Evolutionary conservation across 306 rosid genomes (phyloP), one percentile per base, ranked within the genome.

Genomic region (Trichosanthes cucumerina): DNA sequence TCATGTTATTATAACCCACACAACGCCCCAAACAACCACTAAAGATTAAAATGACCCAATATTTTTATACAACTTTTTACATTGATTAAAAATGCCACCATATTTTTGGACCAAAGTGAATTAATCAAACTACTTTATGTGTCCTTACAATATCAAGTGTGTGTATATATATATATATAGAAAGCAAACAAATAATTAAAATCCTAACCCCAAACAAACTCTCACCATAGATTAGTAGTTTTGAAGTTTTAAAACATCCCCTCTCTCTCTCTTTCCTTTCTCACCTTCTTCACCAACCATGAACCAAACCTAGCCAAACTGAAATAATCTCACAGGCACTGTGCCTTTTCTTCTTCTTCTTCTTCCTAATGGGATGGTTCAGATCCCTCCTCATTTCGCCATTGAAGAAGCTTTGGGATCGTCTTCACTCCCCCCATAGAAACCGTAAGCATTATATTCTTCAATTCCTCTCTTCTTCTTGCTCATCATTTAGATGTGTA

Each of bases 341-440:
- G 9, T 26, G 13, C 7, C 18, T 24, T 59, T 58, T 7, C 81
- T 10, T 79, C 68, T 41, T 80, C 1, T 62, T 36, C 38, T 13
- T 72, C 73, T 46, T 56, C 79, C 78, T 72, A 80, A 91, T 89
- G 93, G 96, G 88, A 31, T 84, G 92, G 91, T 76, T 91, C 78
- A 82, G 24, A 38, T 88, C 91, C 78, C 75, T 91, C 82, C 76
- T 88, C 79, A 3, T 71, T 46, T 84, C 83, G 72, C 93, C 93
- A 1, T 21, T 91, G 86, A 91, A 88, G 88, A 89, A 90, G 87
- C 81, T 91, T 68, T 89, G 93, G 93, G 78, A 74, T 84, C 91
- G 92, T 7, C 84, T 89, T 4, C 92, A 89, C 47, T 71, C 76
- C 2, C 36, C 76, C 3, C 84, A 86, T 43, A 84, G 77, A 83